phyloP scores from a whole-genome alignment of 352 stramenopile genomes.

The Aphanomyces astaci region DNA sequence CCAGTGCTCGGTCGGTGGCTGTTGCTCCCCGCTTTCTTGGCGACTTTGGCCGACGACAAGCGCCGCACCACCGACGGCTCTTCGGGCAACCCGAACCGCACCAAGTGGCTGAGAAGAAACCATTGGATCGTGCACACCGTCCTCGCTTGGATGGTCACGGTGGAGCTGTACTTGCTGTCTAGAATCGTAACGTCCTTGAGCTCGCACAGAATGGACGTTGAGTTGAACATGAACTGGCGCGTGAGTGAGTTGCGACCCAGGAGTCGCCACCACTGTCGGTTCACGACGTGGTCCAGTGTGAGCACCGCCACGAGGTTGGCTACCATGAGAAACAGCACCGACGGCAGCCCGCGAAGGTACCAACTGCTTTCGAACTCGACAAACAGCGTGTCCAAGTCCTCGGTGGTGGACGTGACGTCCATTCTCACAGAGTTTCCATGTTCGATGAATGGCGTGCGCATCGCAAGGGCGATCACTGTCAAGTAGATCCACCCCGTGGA shows the following conservation, averaged over 20 bases:
- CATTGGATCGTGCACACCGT: constrained; percentile 15
- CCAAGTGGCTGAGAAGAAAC: constrained; percentile 19
- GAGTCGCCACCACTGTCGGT: constrained; percentile 6
- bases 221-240: constrained; percentile 16
- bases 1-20: background rate
- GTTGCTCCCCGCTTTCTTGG: background rate
- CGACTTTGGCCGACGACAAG: background rate
- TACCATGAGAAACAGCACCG: background rate
- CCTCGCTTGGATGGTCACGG: background rate
- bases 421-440: constrained; percentile 5
- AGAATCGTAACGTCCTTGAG: background rate
- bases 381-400: background rate
- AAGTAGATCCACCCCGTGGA: background rate
- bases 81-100: constrained; percentile 19
- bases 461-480: background rate
- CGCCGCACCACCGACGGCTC: background rate
- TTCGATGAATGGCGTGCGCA: constrained; percentile 9
- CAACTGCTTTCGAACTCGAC: constrained; percentile 10
- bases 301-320: constrained; percentile 7
- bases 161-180: background rate
- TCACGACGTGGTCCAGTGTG: constrained; percentile 7
- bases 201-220: constrained; percentile 17
- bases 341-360: constrained; percentile 2
- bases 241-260: background rate
- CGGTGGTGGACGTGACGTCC: background rate